Base-by-base conservation (phyloP, 495 filamentous ascomycete genomes). In the Aspergillus sclerotioniger region DNA sequence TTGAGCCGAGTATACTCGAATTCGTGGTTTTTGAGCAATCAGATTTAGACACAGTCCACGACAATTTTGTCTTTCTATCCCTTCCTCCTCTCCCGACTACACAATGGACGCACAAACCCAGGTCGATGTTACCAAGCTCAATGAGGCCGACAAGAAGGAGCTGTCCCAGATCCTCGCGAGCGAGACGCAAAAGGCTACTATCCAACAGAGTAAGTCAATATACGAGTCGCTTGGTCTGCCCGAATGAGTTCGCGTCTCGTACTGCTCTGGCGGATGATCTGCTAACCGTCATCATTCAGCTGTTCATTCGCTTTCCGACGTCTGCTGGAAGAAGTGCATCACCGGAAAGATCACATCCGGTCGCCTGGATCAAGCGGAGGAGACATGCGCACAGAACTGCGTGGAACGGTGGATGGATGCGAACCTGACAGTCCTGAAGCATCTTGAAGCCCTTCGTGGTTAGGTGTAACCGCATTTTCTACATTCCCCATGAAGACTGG, bases 271-370 rank as follows among this genome's bases (percentile, higher is more conserved):
- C 16, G 35, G 5, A 29, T 58, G 7, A 25, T 54, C 45, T 39
- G 55, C 58, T 65, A 53, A 63, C 57, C 19, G 39, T 51, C 29
- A 8, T 58, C 56, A 29, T 5, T 15, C 51, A 91, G 90, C 85
- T 54, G 85, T 93, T 32, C 94, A 98, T 76, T 76, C 73, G 62
- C 78, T 98, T 35, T 93, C 94, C 35, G 88, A 93, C 64, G 80
- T 88, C 53, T 98, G 94, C 83, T 98, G 88, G 84, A 90, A 83
- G 65, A 96, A 96, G 80, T 98, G 94, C 80, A 78, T 89, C 56
- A 85, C 86, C 28, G 74, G 83, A 51, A 80, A 80, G 48, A 85
- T 93, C 65, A 80, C 83, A 45, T 80, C 75, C 44, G 82, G 82
- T 28, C 77, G 81, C 60, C 78, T 98, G 54, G 90, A 95, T 58